A percentile compares a stretch with the other conserved stretches of the same genome.
Conservation (phyloP, 1,284 basidiomycete species). For the Psilocybe mexicana region DNA sequence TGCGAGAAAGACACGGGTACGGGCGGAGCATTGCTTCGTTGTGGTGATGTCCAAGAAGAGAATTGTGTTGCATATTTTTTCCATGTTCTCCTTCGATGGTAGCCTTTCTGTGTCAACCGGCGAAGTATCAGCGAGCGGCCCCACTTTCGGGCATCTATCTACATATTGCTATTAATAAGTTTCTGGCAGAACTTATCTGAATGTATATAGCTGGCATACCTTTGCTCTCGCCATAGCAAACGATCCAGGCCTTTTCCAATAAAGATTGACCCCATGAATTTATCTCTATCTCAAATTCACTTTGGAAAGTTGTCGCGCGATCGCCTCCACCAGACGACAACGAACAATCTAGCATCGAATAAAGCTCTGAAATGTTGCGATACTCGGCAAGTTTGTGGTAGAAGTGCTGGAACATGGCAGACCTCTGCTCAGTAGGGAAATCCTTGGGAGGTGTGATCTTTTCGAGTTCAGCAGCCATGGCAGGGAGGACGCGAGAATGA, state of each 20-base stretch:
- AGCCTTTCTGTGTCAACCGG: conserved; percentile 39
- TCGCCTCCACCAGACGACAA: conserved; percentile 19
- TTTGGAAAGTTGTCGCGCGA: conserved; percentile 3
- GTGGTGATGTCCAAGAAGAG: conserved; percentile 53
- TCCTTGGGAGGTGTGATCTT: conserved; percentile 43
- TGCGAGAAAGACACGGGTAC: conserved; percentile 51
- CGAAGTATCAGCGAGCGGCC: conserved; percentile 47
- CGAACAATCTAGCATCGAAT: conserved; percentile 39
- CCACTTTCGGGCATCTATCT: conserved; percentile 43
- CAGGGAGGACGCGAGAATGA: background rate
- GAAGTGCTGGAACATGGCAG: conserved; percentile 45
- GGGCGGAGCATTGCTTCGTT: conserved; percentile 51
- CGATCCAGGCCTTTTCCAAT: conserved; percentile 46
- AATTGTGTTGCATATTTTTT: conserved; percentile 46
- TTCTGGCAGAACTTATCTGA: background rate
- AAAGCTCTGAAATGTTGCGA: conserved; percentile 45
- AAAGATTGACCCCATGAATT: conserved; percentile 49
- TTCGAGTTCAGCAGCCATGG: conserved; percentile 24
- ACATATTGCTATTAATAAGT: background rate
- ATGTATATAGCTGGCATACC: conserved; percentile 27
- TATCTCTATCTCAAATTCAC: conserved; percentile 37
- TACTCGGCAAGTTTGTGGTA: conserved; percentile 46
- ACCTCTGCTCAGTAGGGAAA: conserved; percentile 37
- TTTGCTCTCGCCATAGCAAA: conserved; percentile 47
- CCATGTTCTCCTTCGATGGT: conserved; percentile 36